Evolutionary conservation across 345 rosid genomes (phyloP).

Genomic region (Bretschneidera sinensis): DNA sequence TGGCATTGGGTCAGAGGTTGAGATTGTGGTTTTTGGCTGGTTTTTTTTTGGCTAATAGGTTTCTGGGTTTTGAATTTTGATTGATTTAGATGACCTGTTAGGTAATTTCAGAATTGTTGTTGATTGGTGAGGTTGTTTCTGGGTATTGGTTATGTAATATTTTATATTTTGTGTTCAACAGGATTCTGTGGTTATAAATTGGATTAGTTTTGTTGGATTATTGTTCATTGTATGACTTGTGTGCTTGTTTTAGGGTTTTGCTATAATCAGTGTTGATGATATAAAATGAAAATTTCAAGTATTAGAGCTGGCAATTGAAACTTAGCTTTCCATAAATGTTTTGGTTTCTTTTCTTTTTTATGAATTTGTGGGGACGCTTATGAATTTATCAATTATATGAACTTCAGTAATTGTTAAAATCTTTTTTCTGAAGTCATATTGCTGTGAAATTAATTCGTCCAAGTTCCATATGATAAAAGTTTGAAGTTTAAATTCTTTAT

Average conservation of each 20-base stretch:
- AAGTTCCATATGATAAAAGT: too few relatives aligned
- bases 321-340: neutral
- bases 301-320: neutral
- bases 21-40: neutral
- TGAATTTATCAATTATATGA: too few relatives aligned
- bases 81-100: neutral
- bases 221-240: constrained; percentile 1
- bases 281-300: neutral
- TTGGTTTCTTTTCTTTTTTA: too few relatives aligned
- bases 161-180: neutral
- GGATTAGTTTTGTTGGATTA: constrained; percentile 1
- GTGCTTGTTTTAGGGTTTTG: neutral
- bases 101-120: neutral
- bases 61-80: constrained; percentile 1
- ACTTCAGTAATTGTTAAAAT: too few relatives aligned
- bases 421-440: too few relatives aligned
- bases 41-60: too few relatives aligned
- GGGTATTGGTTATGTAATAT: too few relatives aligned
- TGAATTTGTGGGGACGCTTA: too few relatives aligned
- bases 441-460: too few relatives aligned
- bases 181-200: constrained; percentile 7
- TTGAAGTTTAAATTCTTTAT: neutral
- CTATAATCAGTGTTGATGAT: neutral
- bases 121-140: neutral
- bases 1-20: constrained; percentile 14